Evolutionary conservation across 1,139 yeast genomes (phyloP).

Genomic region (Sugiyamaella pinicola): DNA sequence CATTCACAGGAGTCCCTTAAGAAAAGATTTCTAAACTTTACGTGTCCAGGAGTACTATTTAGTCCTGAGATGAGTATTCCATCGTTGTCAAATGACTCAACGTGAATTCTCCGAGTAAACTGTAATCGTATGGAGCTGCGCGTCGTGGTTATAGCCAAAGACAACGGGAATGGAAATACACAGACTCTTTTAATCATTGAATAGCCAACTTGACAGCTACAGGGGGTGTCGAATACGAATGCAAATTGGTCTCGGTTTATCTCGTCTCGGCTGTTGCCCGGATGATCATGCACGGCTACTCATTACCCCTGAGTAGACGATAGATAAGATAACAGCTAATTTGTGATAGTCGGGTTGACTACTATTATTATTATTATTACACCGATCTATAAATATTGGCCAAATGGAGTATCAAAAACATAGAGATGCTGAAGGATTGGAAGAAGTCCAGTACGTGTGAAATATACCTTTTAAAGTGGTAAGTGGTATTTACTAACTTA

Average conservation of each 20-base stretch:
- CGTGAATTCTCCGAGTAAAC: constrained; percentile 22
- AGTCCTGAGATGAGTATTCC: constrained; percentile 26
- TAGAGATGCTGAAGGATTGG: not conserved
- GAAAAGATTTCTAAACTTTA: constrained; percentile 57
- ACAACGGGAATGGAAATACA: not conserved
- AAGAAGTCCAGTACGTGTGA: constrained; percentile 5
- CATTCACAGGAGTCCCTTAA: constrained; percentile 66
- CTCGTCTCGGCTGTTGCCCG: not conserved
- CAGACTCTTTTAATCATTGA: constrained; percentile 2
- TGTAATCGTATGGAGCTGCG: not conserved
- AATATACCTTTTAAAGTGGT: not conserved
- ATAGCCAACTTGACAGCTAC: too few species aligned
- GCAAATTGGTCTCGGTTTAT: not conserved
- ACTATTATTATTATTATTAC: not conserved
- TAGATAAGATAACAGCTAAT: constrained; percentile 1
- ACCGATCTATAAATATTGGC: too few species aligned
- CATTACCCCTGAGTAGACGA: constrained; percentile 3
- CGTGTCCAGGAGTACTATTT: constrained; percentile 26
- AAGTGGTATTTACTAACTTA: not conserved
- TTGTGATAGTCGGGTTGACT: not conserved
- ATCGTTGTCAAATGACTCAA: constrained; percentile 25
- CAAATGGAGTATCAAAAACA: not conserved
- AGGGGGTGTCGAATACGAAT: too few species aligned
- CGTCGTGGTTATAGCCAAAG: not conserved
- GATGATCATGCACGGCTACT: constrained; percentile 1